phyloP scores from a whole-genome alignment of 179 eudicot genomes.

The Nepenthes alata region DNA sequence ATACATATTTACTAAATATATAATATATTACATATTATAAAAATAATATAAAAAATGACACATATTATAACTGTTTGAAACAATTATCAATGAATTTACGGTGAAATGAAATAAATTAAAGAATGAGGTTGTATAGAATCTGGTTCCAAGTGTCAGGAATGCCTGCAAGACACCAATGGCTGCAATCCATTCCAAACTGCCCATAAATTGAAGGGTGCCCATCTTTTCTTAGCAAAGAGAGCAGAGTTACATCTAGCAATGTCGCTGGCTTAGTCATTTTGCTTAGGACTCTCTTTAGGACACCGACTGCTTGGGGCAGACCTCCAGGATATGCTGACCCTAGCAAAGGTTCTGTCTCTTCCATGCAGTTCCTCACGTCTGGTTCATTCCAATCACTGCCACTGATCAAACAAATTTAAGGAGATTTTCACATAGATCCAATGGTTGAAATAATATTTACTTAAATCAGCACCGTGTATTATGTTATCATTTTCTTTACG shows the following conservation, averaged over 20 bases:
- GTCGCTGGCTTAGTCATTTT: conserved; percentile 42
- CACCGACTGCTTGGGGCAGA: conserved; percentile 31
- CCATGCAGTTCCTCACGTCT: conserved; percentile 26
- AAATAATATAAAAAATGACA: too few relatives aligned
- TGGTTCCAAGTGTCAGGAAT: conserved; percentile 78
- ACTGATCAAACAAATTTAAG: conserved; percentile 16
- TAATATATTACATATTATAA: too few relatives aligned
- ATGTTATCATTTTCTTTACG: too few relatives aligned
- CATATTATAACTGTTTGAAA: too few relatives aligned
- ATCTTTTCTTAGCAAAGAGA: conserved; percentile 60
- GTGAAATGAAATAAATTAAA: too few relatives aligned
- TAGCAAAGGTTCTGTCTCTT: conserved; percentile 35
- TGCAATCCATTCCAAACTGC: conserved; percentile 48
- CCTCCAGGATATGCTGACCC: conserved; percentile 57
- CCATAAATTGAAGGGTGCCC: conserved; percentile 68
- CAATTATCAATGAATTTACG: too few relatives aligned
- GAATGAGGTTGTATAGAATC: too few relatives aligned
- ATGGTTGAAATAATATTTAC: too few relatives aligned
- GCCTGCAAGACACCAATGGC: conserved; percentile 86
- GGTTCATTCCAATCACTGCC: conserved; percentile 62
- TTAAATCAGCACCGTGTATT: too few relatives aligned
- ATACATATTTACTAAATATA: too few relatives aligned
- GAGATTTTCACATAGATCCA: too few relatives aligned
- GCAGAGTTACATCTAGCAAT: conserved; percentile 48
- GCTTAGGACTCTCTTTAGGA: conserved; percentile 47